Base-by-base conservation (phyloP, 805 yeast genomes). In the Millerozyma miso region DNA sequence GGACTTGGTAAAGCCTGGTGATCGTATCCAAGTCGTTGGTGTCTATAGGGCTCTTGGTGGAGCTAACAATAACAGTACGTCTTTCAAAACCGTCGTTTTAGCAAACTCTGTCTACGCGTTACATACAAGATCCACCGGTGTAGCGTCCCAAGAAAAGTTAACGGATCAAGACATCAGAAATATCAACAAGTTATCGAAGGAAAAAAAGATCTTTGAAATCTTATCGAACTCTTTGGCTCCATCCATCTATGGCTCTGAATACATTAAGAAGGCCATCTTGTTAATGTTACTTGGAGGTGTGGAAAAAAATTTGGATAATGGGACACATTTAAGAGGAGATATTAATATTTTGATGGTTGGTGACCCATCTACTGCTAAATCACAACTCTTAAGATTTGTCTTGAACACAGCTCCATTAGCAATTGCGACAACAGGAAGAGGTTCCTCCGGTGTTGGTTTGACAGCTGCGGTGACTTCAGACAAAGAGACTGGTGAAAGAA, bases 381-480 rank as follows among this genome's bases (percentile, higher is more conserved):
- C 97, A 3, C 99, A 93, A 69, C 83, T 93, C 71, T 76, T 93
- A 49, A 77, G 98, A 51, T 91, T 93, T 59, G 98, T 93, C 15
- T 73, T 93, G 48, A 93, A 91, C 61, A 91, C 98, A 1, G 99
- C 99, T 1, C 74, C 95, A 1, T 72, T 93, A 53, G 98, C 98
- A 3, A 89, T 93, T 53, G 97, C 98, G 19, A 93, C 99, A 1
- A 93, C 99, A 0, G 99, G 99, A 72, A 82, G 96, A 63, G 99
- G 99, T 49, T 91, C 98, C n/a, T 90, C 98, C 1, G 99, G 99
- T 63, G 99, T 93, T 36, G 99, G 99, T 88, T 77, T 93, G 57
- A 93, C 99, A 0, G 99, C 99, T 15, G 99, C 99, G 1, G 99
- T 93, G 2, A 90, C 97, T 4, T 79, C 90, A 1, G 99, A 93